Evolutionary conservation across 805 yeast species (phyloP), one percentile per base, ranked within the genome.

Genomic region (Vanderwaltozyma polyspora): DNA sequence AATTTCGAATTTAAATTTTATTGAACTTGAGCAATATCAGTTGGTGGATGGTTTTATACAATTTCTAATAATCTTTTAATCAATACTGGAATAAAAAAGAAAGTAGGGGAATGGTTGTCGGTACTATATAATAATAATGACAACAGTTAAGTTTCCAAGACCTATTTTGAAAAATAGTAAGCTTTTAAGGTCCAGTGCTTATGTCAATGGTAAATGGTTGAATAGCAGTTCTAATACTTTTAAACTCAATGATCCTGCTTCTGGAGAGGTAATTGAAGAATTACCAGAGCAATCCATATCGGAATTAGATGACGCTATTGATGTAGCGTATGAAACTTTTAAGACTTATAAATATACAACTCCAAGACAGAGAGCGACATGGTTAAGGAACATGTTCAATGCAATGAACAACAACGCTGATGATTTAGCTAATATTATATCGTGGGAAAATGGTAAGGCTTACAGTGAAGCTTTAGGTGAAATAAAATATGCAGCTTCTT

Each of bases 221-320:
- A 46, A 59, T 19, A 22, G 36, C 3, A 55, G 65, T 11, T 53
- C 63, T 6, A 61, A 63, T 13, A 56, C 67, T 3, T 86, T 85
- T 54, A 60, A 66, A 3, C 93, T 87, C 13, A 55, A 59, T 11
- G 84, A 89, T 54, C 96, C 96, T 4, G 93, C 93, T 0, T 66
- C 70, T 18, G 68, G 66, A n/a, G 67, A 67, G 14, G 59, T 63
- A 12, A 62, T 79, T 33, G 76, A 79, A 10, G 67, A 63, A 16
- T 74, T 82, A 10, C 71, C 81, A 8, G 78, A 73, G 40, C 73
- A 74, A 55, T 75, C 79, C 23, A 45, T 76, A 18, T 69, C 75
- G 5, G 59, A 63, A 3, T 79, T 80, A 3, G 79, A 72, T 31
- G 70, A 64, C 34, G 72, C 79, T 12, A 71, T 74, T 33, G 62